A percentile compares a stretch with the other conserved stretches of the same genome.
Conservation (phyloP, 2,329 filamentous ascomycete genomes). For the Colletotrichum eremochloae region DNA sequence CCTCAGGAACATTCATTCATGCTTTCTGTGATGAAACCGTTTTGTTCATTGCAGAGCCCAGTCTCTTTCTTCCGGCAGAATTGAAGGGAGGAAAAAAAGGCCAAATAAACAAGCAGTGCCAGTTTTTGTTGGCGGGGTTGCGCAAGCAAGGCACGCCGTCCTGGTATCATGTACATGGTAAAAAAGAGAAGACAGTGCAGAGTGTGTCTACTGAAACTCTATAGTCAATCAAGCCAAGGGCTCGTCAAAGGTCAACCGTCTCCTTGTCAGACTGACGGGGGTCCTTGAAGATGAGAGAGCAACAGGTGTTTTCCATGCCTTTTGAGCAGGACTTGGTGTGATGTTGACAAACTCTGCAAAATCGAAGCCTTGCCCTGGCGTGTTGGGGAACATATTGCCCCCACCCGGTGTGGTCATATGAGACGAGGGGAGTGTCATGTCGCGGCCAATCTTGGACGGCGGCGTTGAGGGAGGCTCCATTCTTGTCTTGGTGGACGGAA, state of each 20-base stretch:
- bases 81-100: neutral
- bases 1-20: neutral
- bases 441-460: conserved; percentile 72
- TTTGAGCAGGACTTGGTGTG: conserved; percentile 94
- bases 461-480: conserved; percentile 83
- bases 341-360: conserved; percentile 98
- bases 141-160: neutral
- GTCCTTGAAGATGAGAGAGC: conserved; percentile 65
- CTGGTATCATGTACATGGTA: conserved; percentile 25
- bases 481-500: conserved; percentile 63
- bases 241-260: conserved; percentile 86
- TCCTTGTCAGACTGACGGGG: conserved; percentile 76
- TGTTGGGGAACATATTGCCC: conserved; percentile 77
- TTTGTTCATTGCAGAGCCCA: neutral
- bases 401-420: conserved; percentile 91
- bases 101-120: neutral
- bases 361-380: conserved; percentile 87
- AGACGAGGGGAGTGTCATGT: conserved; percentile 80
- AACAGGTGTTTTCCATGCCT: conserved; percentile 85
- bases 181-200: neutral
- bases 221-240: conserved; percentile 64
- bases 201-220: neutral
- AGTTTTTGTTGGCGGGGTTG: conserved; percentile 1
- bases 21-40: neutral
- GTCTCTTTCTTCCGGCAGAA: neutral